Conservation (phyloP, 1,284 basidiomycete species). For the Meira nashicola region DNA sequence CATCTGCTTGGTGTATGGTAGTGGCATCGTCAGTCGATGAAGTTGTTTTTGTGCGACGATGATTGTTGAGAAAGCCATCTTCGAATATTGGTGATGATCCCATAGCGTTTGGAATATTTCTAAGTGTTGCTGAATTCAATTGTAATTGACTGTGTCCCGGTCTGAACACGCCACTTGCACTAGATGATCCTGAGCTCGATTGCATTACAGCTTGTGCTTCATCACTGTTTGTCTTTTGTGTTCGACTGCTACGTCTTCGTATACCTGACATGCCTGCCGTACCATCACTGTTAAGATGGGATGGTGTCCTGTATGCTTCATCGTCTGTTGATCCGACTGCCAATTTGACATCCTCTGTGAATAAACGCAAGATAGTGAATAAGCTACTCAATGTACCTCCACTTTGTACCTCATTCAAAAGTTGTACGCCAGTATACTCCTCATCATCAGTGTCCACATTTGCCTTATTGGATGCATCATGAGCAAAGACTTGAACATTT, state of each 20-base stretch:
- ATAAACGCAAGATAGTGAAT: constrained; percentile 89
- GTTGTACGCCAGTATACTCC: constrained; percentile 43
- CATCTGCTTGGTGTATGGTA: constrained; percentile 4
- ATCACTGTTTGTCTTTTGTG: neutral
- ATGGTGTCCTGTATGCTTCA: constrained; percentile 18
- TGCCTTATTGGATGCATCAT: constrained; percentile 6
- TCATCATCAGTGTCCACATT: constrained; percentile 27
- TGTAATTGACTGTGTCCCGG: constrained; percentile 27
- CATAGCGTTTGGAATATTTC: constrained; percentile 33
- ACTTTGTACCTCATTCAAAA: constrained; percentile 50
- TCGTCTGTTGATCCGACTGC: constrained; percentile 54
- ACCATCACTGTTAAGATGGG: constrained; percentile 1
- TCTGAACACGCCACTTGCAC: neutral
- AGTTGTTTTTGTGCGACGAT: neutral
- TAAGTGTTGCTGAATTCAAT: constrained; percentile 33
- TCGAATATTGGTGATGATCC: constrained; percentile 29
- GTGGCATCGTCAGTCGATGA: constrained; percentile 8
- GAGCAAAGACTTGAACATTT: constrained; percentile 50
- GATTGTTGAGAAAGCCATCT: constrained; percentile 2
- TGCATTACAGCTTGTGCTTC: constrained; percentile 1
- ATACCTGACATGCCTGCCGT: neutral
- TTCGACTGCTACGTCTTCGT: no score
- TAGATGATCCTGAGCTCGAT: neutral
- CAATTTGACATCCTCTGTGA: constrained; percentile 93
- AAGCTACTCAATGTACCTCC: constrained; percentile 80